phyloP scores from a whole-genome alignment of 2,329 filamentous ascomycete genomes.

The Neofusicoccum kwambonambiense region DNA sequence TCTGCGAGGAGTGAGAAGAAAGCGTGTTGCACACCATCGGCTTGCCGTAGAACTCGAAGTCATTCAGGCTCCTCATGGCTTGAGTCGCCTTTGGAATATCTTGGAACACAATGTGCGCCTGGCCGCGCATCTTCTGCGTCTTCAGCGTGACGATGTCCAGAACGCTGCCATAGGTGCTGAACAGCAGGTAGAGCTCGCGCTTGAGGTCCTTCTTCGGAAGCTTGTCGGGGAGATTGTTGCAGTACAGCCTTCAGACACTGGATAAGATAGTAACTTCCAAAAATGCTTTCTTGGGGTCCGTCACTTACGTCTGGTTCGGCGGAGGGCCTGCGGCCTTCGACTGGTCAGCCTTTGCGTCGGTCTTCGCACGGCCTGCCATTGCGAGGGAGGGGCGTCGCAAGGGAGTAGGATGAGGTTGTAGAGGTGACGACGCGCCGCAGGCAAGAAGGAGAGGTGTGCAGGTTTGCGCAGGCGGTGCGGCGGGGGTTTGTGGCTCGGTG shows the following conservation, averaged over 20 bases:
- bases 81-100: conserved; percentile 91
- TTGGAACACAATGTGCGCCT: conserved; percentile 88
- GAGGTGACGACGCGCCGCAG: background rate
- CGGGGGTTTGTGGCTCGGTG: background rate
- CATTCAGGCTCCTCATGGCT: conserved; percentile 85
- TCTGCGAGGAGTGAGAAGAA: background rate
- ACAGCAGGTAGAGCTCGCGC: conserved; percentile 85
- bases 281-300: background rate
- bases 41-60: conserved; percentile 79
- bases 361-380: conserved; percentile 15
- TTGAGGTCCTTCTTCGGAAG: conserved; percentile 85
- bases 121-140: conserved; percentile 89
- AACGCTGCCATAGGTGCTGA: conserved; percentile 89
- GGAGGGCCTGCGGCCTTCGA: conserved; percentile 16
- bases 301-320: conserved; percentile 37
- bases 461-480: background rate
- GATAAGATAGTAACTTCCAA: conserved; percentile 3
- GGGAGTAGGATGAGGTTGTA: background rate
- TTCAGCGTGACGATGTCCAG: conserved; percentile 89
- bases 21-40: conserved; percentile 65
- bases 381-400: background rate
- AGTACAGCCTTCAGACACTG: conserved; percentile 67
- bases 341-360: conserved; percentile 11
- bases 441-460: background rate
- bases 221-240: conserved; percentile 86